Evolutionary conservation across 768 basidiomycete species (phyloP).

Genomic region (Termitomyces sp.): DNA sequence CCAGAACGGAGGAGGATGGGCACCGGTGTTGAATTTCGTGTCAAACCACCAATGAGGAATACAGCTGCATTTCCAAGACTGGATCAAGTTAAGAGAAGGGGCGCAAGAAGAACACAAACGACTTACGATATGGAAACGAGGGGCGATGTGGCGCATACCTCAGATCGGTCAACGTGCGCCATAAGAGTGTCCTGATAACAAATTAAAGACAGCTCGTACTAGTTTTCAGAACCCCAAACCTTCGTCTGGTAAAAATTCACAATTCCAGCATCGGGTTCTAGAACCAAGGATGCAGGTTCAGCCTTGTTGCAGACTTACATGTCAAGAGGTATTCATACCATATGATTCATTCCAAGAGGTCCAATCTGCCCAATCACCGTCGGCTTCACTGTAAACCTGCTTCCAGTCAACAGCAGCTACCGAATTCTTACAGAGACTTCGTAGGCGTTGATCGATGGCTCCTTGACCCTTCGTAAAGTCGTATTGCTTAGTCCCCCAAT

Average conservation of each 20-base stretch:
- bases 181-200: slow-evolving; percentile 77
- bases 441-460: slow-evolving; percentile 51
- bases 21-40: slow-evolving; percentile 69
- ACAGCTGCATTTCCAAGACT: slow-evolving; percentile 87
- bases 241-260: slow-evolving; percentile 92
- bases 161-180: slow-evolving; percentile 97
- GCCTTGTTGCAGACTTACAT: not conserved
- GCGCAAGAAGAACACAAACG: not conserved
- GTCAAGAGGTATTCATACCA: slow-evolving; percentile 35
- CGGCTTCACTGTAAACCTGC: slow-evolving; percentile 42
- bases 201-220: not conserved
- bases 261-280: slow-evolving; percentile 94
- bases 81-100: not conserved
- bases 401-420: slow-evolving; percentile 68
- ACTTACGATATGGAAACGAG: slow-evolving; percentile 91
- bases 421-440: slow-evolving; percentile 53
- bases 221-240: slow-evolving; percentile 22
- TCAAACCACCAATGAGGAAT: slow-evolving; percentile 84
- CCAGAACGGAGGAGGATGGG: slow-evolving; percentile 88
- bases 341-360: slow-evolving; percentile 72
- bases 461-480: slow-evolving; percentile 74
- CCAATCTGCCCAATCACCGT: slow-evolving; percentile 64
- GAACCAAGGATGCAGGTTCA: not conserved
- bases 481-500: slow-evolving; percentile 96
- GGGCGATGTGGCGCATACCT: slow-evolving; percentile 87